Evolutionary conservation across 805 yeast species (phyloP).

Genomic region (Pachysolen tannophilus): DNA sequence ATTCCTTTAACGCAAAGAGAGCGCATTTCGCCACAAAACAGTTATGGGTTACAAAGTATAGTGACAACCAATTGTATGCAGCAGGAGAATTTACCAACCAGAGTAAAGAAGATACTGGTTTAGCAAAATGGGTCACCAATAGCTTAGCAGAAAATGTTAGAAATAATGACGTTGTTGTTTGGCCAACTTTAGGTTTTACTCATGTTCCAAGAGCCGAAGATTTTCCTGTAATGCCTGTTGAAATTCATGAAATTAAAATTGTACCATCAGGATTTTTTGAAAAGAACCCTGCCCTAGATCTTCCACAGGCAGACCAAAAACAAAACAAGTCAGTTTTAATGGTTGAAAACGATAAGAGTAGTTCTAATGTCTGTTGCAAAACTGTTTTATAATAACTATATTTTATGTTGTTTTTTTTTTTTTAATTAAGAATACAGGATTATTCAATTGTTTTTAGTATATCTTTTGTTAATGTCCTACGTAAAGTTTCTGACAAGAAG

Average conservation of each 20-base stretch:
- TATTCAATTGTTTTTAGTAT: too few relatives aligned
- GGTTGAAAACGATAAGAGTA: slow-evolving; percentile 15
- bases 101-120: slow-evolving; percentile 61
- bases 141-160: slow-evolving; percentile 60
- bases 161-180: slow-evolving; percentile 68
- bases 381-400: neutral
- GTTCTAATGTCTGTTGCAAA: neutral
- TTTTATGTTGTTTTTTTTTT: neutral
- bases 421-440: too few relatives aligned
- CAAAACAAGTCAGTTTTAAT: slow-evolving; percentile 59
- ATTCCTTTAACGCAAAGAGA: slow-evolving; percentile 60
- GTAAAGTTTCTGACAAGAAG: too few relatives aligned
- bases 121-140: slow-evolving; percentile 66
- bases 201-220: slow-evolving; percentile 81
- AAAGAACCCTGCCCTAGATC: slow-evolving; percentile 69
- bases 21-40: slow-evolving; percentile 73
- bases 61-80: slow-evolving; percentile 65
- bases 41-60: slow-evolving; percentile 75
- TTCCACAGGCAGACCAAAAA: slow-evolving; percentile 61
- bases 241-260: slow-evolving; percentile 59
- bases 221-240: slow-evolving; percentile 88
- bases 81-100: slow-evolving; percentile 88
- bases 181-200: slow-evolving; percentile 78
- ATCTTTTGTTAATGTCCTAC: too few relatives aligned
- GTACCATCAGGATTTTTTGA: slow-evolving; percentile 71